Conservation (phyloP, 2,329 filamentous ascomycete species). For the Talaromyces sp. region DNA sequence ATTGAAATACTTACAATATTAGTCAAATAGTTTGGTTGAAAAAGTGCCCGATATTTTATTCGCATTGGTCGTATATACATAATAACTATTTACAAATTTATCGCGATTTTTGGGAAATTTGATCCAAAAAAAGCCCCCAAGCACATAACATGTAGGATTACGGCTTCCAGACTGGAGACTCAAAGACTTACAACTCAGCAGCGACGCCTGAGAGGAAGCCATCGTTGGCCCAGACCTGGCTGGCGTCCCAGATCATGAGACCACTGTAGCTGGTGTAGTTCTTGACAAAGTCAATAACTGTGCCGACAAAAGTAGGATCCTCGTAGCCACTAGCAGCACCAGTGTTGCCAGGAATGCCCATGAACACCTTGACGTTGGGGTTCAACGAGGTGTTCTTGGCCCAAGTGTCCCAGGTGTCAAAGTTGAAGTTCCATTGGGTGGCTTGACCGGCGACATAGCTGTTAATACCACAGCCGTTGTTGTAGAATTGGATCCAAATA, state of each 20-base stretch:
- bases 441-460: conserved; percentile 43
- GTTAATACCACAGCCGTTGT: conserved; percentile 60
- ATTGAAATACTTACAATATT: no score
- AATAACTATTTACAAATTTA: background rate
- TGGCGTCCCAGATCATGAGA: conserved; percentile 65
- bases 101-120: background rate
- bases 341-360: conserved; percentile 56
- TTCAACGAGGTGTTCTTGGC: conserved; percentile 55
- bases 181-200: background rate
- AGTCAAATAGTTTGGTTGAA: background rate
- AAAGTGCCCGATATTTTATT: background rate
- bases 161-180: background rate
- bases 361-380: conserved; percentile 54
- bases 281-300: conserved; percentile 51
- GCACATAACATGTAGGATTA: background rate
- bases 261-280: conserved; percentile 59
- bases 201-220: conserved; percentile 49
- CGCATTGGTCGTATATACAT: background rate
- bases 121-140: background rate
- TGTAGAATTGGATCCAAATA: conserved; percentile 63
- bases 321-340: conserved; percentile 55
- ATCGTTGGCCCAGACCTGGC: conserved; percentile 52
- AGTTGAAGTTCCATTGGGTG: conserved; percentile 55
- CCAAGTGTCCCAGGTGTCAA: conserved; percentile 61
- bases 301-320: conserved; percentile 40